Percentiles rank a stretch among this genome's conserved stretches.
Evolutionary conservation across 176 grass and related monocot genomes (phyloP).

Genomic region (Typha latifolia): DNA sequence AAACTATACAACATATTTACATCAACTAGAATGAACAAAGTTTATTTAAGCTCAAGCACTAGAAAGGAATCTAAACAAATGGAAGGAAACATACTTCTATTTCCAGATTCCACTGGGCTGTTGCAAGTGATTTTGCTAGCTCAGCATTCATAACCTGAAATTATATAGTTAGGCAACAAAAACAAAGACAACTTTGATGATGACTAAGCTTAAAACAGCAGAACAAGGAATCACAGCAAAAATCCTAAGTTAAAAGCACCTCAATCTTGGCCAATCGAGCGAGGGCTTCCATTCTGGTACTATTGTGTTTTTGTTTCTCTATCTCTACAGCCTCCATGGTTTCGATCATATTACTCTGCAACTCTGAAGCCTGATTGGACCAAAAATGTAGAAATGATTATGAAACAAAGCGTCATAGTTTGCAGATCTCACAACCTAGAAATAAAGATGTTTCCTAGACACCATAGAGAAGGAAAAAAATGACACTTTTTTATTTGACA

Average conservation of each 20-base stretch:
- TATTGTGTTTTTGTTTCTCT: slow-evolving; percentile 76
- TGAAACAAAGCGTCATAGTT: background rate
- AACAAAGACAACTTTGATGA: no score
- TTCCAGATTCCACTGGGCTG: slow-evolving; percentile 67
- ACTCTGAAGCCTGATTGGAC: slow-evolving; percentile 62
- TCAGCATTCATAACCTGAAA: slow-evolving; percentile 74
- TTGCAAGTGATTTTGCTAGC: slow-evolving; percentile 72
- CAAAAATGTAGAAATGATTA: slow-evolving; percentile 19
- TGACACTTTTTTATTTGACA: no score
- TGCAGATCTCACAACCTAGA: background rate
- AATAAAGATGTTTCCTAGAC: background rate
- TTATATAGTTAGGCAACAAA: background rate
- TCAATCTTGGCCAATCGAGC: slow-evolving; percentile 65
- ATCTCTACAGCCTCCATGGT: slow-evolving; percentile 85
- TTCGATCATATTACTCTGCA: slow-evolving; percentile 91
- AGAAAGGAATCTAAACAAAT: slow-evolving; percentile 11
- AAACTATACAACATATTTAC: no score
- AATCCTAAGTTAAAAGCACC: slow-evolving; percentile 29
- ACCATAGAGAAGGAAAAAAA: background rate
- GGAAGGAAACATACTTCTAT: slow-evolving; percentile 50
- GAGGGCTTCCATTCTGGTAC: slow-evolving; percentile 95
- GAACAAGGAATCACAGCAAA: background rate
- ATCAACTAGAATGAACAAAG: background rate
- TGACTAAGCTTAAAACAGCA: background rate
- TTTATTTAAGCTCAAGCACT: background rate